These are phyloP conservation scores for Phytopythium cucurbitacearum DNA, from an alignment of 352 stramenopile genomes.

Conservation along the genomic window DNA sequence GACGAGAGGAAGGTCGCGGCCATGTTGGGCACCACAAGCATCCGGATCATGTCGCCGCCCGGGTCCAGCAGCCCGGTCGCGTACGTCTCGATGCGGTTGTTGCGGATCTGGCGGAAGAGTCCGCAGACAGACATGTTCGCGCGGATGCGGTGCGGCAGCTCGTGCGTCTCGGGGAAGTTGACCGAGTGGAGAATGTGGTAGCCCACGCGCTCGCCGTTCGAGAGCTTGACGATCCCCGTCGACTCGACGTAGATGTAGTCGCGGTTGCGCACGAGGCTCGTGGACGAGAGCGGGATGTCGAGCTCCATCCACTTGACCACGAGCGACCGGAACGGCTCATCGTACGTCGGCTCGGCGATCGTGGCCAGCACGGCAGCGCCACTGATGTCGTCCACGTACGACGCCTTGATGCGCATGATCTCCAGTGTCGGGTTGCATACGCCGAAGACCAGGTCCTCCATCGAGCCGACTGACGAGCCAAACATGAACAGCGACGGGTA, in stretches of 20 bases:
- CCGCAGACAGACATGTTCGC: slow-evolving; percentile 44
- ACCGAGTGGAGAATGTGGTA: slow-evolving; percentile 18
- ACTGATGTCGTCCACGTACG: slow-evolving; percentile 37
- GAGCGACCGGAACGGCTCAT: slow-evolving; percentile 47
- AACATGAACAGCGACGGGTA: slow-evolving; percentile 16
- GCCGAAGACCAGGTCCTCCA: slow-evolving; percentile 38
- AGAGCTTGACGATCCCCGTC: slow-evolving; percentile 32
- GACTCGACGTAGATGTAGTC: slow-evolving; percentile 49
- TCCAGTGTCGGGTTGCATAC: slow-evolving; percentile 27
- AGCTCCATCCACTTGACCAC: slow-evolving; percentile 35
- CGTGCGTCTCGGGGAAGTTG: slow-evolving; percentile 1
- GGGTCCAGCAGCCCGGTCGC: slow-evolving; percentile 20
- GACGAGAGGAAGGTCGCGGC: slow-evolving; percentile 19
- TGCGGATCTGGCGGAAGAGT: slow-evolving; percentile 25
- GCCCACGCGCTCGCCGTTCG: slow-evolving; percentile 18
- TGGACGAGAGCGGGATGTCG: slow-evolving; percentile 18
- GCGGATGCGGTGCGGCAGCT: slow-evolving; percentile 27
- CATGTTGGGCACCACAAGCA: slow-evolving; percentile 15
- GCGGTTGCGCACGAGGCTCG: slow-evolving; percentile 26
- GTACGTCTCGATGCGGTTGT: slow-evolving; percentile 22
- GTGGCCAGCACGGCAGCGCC: slow-evolving; percentile 34
- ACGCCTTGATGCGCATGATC: slow-evolving; percentile 33
- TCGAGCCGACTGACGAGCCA: slow-evolving; percentile 19
- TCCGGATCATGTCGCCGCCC: slow-evolving; percentile 15
- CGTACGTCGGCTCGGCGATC: slow-evolving; percentile 30